Evolutionary conservation across 176 grass and related monocot genomes (phyloP), one percentile per base, ranked within the genome.

Genomic region (Thalia dealbata): DNA sequence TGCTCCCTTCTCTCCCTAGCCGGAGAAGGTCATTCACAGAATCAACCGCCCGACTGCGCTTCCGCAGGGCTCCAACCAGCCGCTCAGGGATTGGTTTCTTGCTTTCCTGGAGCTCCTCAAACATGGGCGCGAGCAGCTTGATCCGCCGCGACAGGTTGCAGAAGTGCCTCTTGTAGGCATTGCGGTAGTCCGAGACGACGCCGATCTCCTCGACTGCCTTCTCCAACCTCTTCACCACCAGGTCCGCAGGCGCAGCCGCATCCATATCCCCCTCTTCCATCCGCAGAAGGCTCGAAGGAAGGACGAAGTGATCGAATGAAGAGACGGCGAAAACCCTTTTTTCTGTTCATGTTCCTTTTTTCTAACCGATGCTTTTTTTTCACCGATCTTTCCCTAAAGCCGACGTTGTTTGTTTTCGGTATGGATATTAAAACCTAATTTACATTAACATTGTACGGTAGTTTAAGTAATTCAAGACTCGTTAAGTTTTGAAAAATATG

Each of bases 71-170:
- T 14, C 14, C 11, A 5, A 14, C 29, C 38, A 55, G 22, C 13
- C 21, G 58, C 56, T 28, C 32, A 3, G 38, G 38, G 11, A 75
- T 63, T n/a, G 73, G 35, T 0, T 45, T 35, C 58, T 62, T 62
- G 56, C 38, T 75, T 41, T 75, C 73, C 73, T 62, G 61, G 55
- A 75, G 73, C 58, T 75, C 73, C 58, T 75, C 73, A 14, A 75
- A 58, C 73, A 75, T 63, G 58, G 73, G 73, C 35, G 73, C 55
- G 29, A 75, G 35, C 73, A 75, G 58, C 41, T 75, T 75, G 73
- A 75, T 75, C 73, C 73, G 73, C 73, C 73, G 73, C 54, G 73
- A 61, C 21, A 75, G 56, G 58, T 75, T 75, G 73, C 56, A 75
- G 26, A 75, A 75, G 44, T 75, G 73, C 73, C 48, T 75, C 73